Conservation (phyloP, 2,329 filamentous ascomycete species). For the Davidsoniella australis region DNA sequence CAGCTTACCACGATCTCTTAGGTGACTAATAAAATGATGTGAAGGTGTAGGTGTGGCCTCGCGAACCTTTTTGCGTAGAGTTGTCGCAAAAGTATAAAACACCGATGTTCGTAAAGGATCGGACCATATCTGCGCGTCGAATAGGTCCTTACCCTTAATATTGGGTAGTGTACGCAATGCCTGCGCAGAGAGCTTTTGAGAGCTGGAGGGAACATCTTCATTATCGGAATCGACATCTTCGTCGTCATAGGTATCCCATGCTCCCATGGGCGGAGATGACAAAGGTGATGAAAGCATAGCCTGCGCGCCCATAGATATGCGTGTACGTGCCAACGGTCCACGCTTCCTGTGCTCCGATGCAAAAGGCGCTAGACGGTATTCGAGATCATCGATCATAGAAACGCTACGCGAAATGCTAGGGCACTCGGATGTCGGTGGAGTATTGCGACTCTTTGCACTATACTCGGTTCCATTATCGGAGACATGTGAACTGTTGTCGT, state of each 20-base stretch:
- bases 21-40: slow-evolving; percentile 50
- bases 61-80: slow-evolving; percentile 44
- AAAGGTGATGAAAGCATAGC: slow-evolving; percentile 33
- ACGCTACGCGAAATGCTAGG: slow-evolving; percentile 1
- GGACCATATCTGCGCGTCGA: slow-evolving; percentile 53
- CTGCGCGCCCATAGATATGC: slow-evolving; percentile 6
- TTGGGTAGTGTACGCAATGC: slow-evolving; percentile 28
- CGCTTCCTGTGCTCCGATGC: slow-evolving; percentile 2
- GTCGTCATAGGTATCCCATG: slow-evolving; percentile 34
- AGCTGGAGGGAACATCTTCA: slow-evolving; percentile 20
- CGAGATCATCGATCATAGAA: no score
- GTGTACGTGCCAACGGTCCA: slow-evolving; percentile 4
- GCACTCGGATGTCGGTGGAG: slow-evolving; percentile 12
- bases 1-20: slow-evolving; percentile 50
- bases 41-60: slow-evolving; percentile 47
- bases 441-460: slow-evolving; percentile 12
- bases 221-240: slow-evolving; percentile 26
- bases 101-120: slow-evolving; percentile 51
- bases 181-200: slow-evolving; percentile 1
- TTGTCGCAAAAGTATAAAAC: slow-evolving; percentile 57
- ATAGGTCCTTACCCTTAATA: slow-evolving; percentile 54
- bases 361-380: neutral
- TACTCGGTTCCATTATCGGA: slow-evolving; percentile 15
- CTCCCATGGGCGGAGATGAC: slow-evolving; percentile 36
- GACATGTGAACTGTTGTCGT: slow-evolving; percentile 15